Evolutionary conservation across 805 yeast genomes (phyloP).

Genomic region (Wickerhamiella kurtzmanii): DNA sequence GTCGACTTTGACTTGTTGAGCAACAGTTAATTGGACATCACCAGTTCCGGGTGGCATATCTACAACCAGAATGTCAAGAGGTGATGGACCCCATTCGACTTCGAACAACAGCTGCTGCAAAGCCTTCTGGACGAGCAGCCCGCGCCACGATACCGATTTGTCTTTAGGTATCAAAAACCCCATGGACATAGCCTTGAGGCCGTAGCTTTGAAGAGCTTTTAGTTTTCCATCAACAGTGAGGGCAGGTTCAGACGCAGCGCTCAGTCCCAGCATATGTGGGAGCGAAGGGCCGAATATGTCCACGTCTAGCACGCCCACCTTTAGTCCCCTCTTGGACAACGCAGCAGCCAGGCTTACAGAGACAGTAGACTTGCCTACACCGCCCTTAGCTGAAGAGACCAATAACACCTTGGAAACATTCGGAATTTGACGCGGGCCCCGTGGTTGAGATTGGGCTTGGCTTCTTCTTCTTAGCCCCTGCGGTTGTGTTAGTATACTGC

Average conservation of each 20-base stretch:
- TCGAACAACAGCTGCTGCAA: conserved; percentile 72
- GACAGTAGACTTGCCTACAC: conserved; percentile 71
- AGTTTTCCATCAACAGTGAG: conserved; percentile 39
- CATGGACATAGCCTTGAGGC: conserved; percentile 79
- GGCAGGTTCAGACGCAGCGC: conserved; percentile 47
- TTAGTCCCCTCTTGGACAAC: conserved; percentile 37
- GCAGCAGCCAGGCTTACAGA: conserved; percentile 53
- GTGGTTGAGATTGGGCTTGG: conserved; percentile 2
- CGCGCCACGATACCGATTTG: conserved; percentile 70
- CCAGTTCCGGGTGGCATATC: conserved; percentile 94
- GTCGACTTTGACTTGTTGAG: conserved; percentile 60
- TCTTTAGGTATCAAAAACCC: conserved; percentile 60
- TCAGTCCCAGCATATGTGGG: conserved; percentile 54
- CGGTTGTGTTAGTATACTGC: conserved; percentile 14
- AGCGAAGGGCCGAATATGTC: conserved; percentile 79
- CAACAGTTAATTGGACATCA: conserved; percentile 70
- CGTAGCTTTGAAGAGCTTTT: conserved; percentile 58
- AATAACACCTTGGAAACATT: conserved; percentile 50
- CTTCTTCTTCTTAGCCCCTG: conserved; percentile 32
- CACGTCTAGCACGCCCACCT: conserved; percentile 61
- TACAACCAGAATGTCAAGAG: conserved; percentile 52
- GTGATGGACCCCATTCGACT: conserved; percentile 48
- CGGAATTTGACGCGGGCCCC: conserved; percentile 32
- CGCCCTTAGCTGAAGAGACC: conserved; percentile 69
- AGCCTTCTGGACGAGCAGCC: conserved; percentile 77